Evolutionary conservation across 352 stramenopile species (phyloP).

Genomic region (Saprolegnia parasitica): DNA sequence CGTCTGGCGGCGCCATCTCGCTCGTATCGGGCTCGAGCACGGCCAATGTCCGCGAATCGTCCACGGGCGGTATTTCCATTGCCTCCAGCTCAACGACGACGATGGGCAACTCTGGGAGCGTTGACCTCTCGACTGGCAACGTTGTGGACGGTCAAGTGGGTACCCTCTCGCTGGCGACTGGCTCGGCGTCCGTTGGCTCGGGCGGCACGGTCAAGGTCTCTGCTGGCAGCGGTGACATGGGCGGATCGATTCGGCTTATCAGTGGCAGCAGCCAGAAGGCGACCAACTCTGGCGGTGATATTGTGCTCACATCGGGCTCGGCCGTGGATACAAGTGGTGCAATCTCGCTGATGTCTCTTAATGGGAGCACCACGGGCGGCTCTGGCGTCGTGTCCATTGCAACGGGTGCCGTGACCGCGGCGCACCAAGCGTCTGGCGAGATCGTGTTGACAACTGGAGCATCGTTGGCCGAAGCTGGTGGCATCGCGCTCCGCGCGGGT

Average conservation of each 20-base stretch:
- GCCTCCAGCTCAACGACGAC: background rate
- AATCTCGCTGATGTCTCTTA: background rate
- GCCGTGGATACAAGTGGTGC: background rate
- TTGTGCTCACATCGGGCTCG: background rate
- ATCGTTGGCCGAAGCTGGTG: background rate
- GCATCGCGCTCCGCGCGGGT: background rate
- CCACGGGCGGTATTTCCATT: background rate
- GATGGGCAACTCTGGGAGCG: background rate
- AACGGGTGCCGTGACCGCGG: background rate
- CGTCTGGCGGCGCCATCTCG: background rate
- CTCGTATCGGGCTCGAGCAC: background rate
- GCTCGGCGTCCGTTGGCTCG: background rate
- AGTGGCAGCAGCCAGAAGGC: constrained; percentile 39
- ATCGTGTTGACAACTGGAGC: background rate
- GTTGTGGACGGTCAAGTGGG: background rate
- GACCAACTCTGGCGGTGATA: background rate
- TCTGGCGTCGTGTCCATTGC: background rate
- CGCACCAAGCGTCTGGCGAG: background rate
- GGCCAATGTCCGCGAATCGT: too few relatives aligned
- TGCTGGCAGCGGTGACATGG: constrained; percentile 36
- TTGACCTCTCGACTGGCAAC: background rate
- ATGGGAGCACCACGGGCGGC: background rate
- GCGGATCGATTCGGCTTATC: constrained; percentile 40
- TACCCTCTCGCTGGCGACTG: background rate
- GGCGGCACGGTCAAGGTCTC: constrained; percentile 1